Evolutionary conservation across 2,329 filamentous ascomycete genomes (phyloP), one percentile per base, ranked within the genome.

Genomic region (Aspergillus quadrilineatus): DNA sequence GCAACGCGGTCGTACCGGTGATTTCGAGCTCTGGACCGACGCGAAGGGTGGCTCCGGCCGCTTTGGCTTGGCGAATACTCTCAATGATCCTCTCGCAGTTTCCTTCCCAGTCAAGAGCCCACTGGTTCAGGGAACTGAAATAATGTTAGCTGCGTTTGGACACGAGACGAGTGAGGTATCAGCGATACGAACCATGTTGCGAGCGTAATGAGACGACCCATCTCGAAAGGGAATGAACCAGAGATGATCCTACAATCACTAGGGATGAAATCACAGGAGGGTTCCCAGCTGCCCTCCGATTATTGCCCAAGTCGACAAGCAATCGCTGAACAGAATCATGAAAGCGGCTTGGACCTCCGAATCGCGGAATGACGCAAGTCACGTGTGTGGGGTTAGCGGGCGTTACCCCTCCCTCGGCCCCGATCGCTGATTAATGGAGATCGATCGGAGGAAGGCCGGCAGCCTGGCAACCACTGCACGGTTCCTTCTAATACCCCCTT

Each of bases 71-170:
- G 36, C 73, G 76, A 63, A 89, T 85, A 54, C 82, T 85, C 68
- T 87, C 78, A 15, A 86, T 79, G 60, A 89, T 89, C 15, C 87
- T 78, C 48, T 80, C 77, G 1, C 78, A 71, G 65, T 90, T 90
- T 37, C 85, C 86, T 60, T 82, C 77, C 63, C 83, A 88, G 66
- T 88, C 85, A 6, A 88, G 77, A 51, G 82, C 74, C 77, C 77
- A 79, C 63, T 79, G 77, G 50, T 79, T 78, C 6, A 78, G 69
- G 46, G 69, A 69, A 58, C 67, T 69, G 36, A 39, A n/a, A 26
- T 48, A n/a, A 45, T 64, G 63, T 28, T 44, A 59, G 30, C 17
- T 32, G 7, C 6, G 17, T 10, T 44, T 39, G 37, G 22, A 47
- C 28, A 50, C 14, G 28, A 15, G 28, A 22, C 52, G 39, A 15